Conservation (phyloP, 768 basidiomycete species). For the Rubroboletus pulcherrimus region DNA sequence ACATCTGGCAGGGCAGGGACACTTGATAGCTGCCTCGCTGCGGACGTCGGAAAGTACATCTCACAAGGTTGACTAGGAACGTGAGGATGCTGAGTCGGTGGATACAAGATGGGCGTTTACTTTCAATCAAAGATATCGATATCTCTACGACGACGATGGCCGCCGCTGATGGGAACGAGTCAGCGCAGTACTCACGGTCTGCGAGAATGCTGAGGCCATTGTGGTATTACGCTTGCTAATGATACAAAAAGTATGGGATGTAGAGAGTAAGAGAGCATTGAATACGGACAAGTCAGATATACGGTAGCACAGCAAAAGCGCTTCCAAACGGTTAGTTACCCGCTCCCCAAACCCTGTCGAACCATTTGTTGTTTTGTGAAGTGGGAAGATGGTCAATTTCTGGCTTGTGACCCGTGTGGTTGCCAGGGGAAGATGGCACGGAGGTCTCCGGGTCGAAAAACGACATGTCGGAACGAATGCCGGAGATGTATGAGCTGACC, state of each 20-base stretch:
- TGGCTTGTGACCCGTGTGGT: slow-evolving; percentile 14
- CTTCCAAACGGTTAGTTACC: slow-evolving; percentile 7
- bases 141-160: background rate
- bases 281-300: slow-evolving; percentile 15
- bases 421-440: slow-evolving; percentile 10
- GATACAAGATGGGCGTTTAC: background rate
- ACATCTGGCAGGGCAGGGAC: slow-evolving; percentile 65
- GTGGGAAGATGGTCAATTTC: slow-evolving; percentile 9
- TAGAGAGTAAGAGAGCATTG: slow-evolving; percentile 2
- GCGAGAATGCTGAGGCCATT: background rate
- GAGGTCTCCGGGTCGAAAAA: slow-evolving; percentile 23
- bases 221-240: slow-evolving; percentile 30
- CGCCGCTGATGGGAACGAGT: slow-evolving; percentile 9
- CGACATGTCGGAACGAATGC: slow-evolving; percentile 32
- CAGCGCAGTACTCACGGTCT: slow-evolving; percentile 4
- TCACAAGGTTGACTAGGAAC: background rate
- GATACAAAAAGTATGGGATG: slow-evolving; percentile 29
- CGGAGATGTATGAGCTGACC: slow-evolving; percentile 36
- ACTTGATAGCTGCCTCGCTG: slow-evolving; percentile 68
- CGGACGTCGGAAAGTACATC: slow-evolving; percentile 87
- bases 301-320: slow-evolving; percentile 14
- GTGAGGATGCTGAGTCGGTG: background rate
- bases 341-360: slow-evolving; percentile 25
- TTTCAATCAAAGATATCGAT: slow-evolving; percentile 3
- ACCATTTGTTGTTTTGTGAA: slow-evolving; percentile 23